A percentile compares a stretch with the other conserved stretches of the same genome.
Evolutionary conservation across 1,284 basidiomycete species (phyloP).

Genomic region (Cerrena zonata): DNA sequence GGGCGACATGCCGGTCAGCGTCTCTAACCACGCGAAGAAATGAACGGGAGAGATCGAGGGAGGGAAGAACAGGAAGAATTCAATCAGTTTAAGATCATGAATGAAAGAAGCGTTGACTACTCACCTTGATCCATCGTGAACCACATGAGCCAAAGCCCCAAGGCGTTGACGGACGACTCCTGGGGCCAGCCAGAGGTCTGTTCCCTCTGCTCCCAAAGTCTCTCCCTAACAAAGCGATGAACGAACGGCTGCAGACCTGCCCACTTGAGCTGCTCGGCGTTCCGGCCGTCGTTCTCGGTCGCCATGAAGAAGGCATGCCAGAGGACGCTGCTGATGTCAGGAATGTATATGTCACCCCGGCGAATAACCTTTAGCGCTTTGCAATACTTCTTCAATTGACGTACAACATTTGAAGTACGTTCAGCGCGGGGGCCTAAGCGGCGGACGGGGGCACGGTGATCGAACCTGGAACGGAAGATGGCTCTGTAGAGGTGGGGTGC

Average conservation of each 20-base stretch:
- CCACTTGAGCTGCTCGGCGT: conserved; percentile 48
- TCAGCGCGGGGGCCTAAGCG: conserved; percentile 39
- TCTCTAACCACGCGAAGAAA: conserved; percentile 31
- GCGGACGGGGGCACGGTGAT: conserved; percentile 48
- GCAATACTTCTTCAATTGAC: conserved; percentile 45
- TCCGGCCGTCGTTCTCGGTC: conserved; percentile 73
- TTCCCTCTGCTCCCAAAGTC: conserved; percentile 41
- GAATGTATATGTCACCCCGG: conserved; percentile 28
- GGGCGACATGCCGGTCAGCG: conserved; percentile 37
- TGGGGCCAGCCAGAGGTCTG: conserved; percentile 48
- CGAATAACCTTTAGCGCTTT: conserved; percentile 39
- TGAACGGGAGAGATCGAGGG: conserved; percentile 1
- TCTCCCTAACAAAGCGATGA: conserved; percentile 38
- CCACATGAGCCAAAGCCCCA: conserved; percentile 64
- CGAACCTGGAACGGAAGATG: conserved; percentile 61
- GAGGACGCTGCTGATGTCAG: conserved; percentile 39
- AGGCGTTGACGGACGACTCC: conserved; percentile 43
- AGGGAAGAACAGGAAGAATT: background rate
- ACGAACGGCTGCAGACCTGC: conserved; percentile 45
- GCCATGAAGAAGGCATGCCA: conserved; percentile 61
- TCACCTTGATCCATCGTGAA: conserved; percentile 47
- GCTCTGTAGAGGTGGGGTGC: conserved; percentile 55
- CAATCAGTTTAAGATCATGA: background rate
- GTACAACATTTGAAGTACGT: conserved; percentile 37
- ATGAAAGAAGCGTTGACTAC: conserved; percentile 11